Base-by-base conservation (phyloP, 139 green algal genomes). In the Chlamydomonas sp. region DNA sequence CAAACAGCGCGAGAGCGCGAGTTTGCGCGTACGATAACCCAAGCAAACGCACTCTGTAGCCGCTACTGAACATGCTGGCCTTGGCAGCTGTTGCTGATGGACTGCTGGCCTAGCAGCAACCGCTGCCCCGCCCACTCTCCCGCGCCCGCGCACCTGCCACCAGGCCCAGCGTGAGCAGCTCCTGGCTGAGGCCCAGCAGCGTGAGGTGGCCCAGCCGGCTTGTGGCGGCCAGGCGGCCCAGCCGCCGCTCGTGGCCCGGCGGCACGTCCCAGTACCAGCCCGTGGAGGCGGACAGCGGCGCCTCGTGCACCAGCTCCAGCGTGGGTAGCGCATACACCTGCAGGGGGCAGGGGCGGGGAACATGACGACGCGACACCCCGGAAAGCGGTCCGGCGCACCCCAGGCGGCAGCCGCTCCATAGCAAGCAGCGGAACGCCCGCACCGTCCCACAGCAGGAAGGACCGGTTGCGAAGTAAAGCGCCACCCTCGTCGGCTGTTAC, bases 301-400 rank as follows among this genome's bases (percentile, higher is more conserved):
- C 76, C 61, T 89, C 76, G 57, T 61, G 69, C 7, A 93, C 18
- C 67, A 91, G 73, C 64, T 90, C 88, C 62, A 94, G 77, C 20
- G 82, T 80, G 5, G 92, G 92, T 16, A 94, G 77, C 8, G 89
- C 85, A 80, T 92, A 94, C 61, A 94, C 85, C 89, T 93, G 90
- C 14, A 83, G 61, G 18, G 9, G 58, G 6, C 61, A 31, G n/a
- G 31, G 59, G 10, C 9, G 20, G 1, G 62, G 57, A 64, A 49
- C 60, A 68, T 16, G 77, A 14, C 17, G 60, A 6, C 2, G 57
- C 3, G 59, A 5, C 4, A 8, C 60, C 2, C 20, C 7, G 74
- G 5, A 63, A 3, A 9, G n/a, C 59, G 72, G 4, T 7, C 18
- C n/a, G 16, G n/a, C 3, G 5, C n/a, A 60, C 3, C 9, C 12